phyloP scores from a whole-genome alignment of 2,329 filamentous ascomycete species.

The Exophiala mesophila region DNA sequence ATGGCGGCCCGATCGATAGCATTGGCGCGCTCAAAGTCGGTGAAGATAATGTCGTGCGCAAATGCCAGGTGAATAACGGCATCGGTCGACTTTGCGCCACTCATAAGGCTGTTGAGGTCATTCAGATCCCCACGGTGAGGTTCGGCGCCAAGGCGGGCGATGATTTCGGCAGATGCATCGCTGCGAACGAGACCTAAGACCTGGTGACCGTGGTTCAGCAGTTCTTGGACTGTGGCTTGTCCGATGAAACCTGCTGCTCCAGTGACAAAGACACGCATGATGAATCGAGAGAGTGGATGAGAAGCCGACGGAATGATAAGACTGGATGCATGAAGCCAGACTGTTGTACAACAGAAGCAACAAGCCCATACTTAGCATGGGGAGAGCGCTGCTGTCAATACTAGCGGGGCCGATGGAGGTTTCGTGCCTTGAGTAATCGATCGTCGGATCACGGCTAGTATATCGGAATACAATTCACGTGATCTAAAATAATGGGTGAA shows the following conservation, averaged over 20 bases:
- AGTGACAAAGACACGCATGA: constrained; percentile 41
- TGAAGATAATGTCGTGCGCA: constrained; percentile 40
- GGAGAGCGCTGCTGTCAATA: too few relatives aligned
- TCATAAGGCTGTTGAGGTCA: constrained; percentile 33
- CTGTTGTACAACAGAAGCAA: too few relatives aligned
- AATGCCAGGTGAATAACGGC: constrained; percentile 42
- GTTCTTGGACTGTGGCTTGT: constrained; percentile 35
- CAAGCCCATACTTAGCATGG: too few relatives aligned
- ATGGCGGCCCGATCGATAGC: constrained; percentile 35
- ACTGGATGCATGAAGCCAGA: too few relatives aligned
- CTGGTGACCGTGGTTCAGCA: constrained; percentile 36
- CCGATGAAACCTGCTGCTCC: constrained; percentile 44
- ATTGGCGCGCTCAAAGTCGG: constrained; percentile 29
- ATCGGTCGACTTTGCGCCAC: constrained; percentile 32
- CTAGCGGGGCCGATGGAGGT: too few relatives aligned
- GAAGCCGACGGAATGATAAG: too few relatives aligned
- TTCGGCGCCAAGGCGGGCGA: constrained; percentile 33
- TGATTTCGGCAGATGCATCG: constrained; percentile 28
- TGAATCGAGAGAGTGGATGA: too few relatives aligned
- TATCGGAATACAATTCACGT: too few relatives aligned
- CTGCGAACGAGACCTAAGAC: constrained; percentile 41
- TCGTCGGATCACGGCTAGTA: too few relatives aligned
- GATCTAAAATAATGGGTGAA: too few relatives aligned
- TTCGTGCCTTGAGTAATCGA: too few relatives aligned
- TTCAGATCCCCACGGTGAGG: constrained; percentile 34